phyloP scores from a whole-genome alignment of 2,329 filamentous ascomycete species.

The Penicillium freii region DNA sequence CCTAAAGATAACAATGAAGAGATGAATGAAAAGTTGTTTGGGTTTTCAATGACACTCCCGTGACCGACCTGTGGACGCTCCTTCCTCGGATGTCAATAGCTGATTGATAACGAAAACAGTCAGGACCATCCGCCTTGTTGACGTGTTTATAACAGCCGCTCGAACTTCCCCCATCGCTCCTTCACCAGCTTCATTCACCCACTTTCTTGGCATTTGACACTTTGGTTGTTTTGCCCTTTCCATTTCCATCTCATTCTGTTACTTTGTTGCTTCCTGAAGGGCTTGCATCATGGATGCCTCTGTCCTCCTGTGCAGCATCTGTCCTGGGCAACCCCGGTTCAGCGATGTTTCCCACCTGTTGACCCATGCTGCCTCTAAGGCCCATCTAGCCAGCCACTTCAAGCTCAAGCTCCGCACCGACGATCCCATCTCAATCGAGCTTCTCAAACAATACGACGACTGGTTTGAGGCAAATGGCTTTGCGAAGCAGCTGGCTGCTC shows the following conservation, averaged over 20 bases:
- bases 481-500: slow-evolving; percentile 70
- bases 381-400: slow-evolving; percentile 82
- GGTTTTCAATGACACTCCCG: background rate
- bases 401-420: slow-evolving; percentile 71
- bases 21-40: background rate
- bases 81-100: background rate
- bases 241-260: slow-evolving; percentile 12
- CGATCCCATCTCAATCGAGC: slow-evolving; percentile 62
- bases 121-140: background rate
- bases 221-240: slow-evolving; percentile 29
- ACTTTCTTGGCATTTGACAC: slow-evolving; percentile 5
- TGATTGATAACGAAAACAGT: background rate
- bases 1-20: background rate
- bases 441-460: slow-evolving; percentile 66
- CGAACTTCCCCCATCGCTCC: slow-evolving; percentile 16
- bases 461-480: slow-evolving; percentile 77
- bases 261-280: background rate
- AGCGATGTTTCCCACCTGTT: slow-evolving; percentile 89
- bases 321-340: slow-evolving; percentile 74
- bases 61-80: background rate
- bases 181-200: slow-evolving; percentile 16
- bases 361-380: slow-evolving; percentile 89
- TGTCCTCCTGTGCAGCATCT: slow-evolving; percentile 77
- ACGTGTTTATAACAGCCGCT: background rate
- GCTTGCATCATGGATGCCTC: slow-evolving; percentile 47